Evolutionary conservation across 495 filamentous ascomycete species (phyloP), one percentile per base, ranked within the genome.

Genomic region (Hypoxylon intermedium): DNA sequence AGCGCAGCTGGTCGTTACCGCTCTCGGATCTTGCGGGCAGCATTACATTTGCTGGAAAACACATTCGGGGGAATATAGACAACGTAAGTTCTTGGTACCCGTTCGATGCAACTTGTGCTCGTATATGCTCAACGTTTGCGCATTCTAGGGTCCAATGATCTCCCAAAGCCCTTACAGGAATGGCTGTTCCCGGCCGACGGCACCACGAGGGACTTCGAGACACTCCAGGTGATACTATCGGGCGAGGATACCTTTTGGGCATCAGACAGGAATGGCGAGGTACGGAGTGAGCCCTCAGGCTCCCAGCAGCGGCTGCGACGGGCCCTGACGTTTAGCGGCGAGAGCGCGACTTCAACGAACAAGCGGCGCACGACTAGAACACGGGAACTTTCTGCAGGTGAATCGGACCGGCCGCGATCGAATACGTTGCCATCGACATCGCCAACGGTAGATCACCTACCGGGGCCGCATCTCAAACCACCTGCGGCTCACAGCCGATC

Each of bases 161-260:
- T 78, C 16, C 74, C 74, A 3, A 64, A 68, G 4, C 20, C 52
- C 0, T 43, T 78, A 7, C 67, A 73, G 18, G 63, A 71, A 26
- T 78, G 76, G 76, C 55, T 78, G 4, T 78, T 71, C 48, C 75
- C 74, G 4, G 13, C 62, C 16, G 69, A 72, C 46, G 74, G 75
- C n/a, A 60, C 65, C 41, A 70, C 63, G 5, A 60, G 76, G 41
- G 67, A 78, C 46, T 72, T 75, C 41, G 64, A 65, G 18, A 70
- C 72, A 2, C 57, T 78, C 3, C 76, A 78, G 46, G 75, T 78
- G 5, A 67, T 77, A 20, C 65, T 78, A 20, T 71, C 74, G 6
- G 72, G 74, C 20, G 73, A 75, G 13, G 71, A 77, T 49, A 74
- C 70, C 7, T 78, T 76, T 58, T 77, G 71, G 46, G 76, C 75